phyloP scores from a whole-genome alignment of 1,284 basidiomycete species.

The Rhodotorula sp. region DNA sequence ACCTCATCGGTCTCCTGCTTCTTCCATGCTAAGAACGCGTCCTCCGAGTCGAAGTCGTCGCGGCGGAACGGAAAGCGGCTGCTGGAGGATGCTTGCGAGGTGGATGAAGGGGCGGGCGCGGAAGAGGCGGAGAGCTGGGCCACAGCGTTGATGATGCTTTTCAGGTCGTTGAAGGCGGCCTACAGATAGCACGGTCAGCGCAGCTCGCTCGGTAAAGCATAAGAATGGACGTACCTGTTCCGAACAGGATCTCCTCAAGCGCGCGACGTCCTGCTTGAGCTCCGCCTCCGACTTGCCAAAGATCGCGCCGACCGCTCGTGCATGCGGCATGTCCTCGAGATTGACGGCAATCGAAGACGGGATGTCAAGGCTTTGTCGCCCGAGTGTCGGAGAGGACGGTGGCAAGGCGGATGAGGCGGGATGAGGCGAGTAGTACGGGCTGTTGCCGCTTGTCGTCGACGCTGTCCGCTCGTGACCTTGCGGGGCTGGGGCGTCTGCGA shows the following conservation, averaged over 20 bases:
- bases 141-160: conserved; percentile 88
- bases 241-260: conserved; percentile 66
- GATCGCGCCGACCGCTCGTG: conserved; percentile 66
- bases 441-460: not conserved
- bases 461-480: conserved; percentile 1
- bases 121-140: conserved; percentile 62
- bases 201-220: not conserved
- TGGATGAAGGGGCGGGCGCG: not conserved
- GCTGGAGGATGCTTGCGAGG: not conserved
- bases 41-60: conserved; percentile 78
- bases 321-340: conserved; percentile 70
- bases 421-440: conserved; percentile 21
- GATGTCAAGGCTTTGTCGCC: conserved; percentile 9
- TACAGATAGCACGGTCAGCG: conserved; percentile 46
- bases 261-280: conserved; percentile 72
- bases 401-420: not conserved
- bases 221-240: conserved; percentile 63
- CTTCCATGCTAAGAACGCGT: conserved; percentile 80
- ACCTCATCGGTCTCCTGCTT: conserved; percentile 78
- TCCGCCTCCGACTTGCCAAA: conserved; percentile 71
- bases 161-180: conserved; percentile 79
- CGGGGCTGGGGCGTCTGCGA: conserved; percentile 46
- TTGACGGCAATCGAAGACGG: conserved; percentile 7
- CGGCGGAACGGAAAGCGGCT: conserved; percentile 74
- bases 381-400: not conserved